A percentile compares a stretch with the other conserved stretches of the same genome.
Conservation (phyloP, 1,284 basidiomycete species). For the Termitomyces sp. region DNA sequence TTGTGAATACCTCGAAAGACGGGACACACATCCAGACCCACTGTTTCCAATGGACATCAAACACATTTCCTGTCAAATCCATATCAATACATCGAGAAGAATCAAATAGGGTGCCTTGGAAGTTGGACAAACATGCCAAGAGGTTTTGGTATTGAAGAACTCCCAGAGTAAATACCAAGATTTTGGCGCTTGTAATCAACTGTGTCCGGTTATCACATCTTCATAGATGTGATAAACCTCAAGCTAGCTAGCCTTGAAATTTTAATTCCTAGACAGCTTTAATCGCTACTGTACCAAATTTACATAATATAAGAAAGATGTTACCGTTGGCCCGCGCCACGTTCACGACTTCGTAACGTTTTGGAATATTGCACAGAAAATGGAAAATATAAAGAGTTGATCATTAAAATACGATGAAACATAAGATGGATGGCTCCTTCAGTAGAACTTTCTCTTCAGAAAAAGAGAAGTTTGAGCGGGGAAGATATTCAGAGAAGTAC, state of each 20-base stretch:
- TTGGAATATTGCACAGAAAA: no score
- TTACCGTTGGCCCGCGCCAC: no score
- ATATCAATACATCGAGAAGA: conserved; percentile 18
- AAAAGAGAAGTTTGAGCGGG: no score
- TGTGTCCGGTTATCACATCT: conserved; percentile 23
- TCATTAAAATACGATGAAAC: no score
- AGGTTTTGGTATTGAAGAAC: conserved; percentile 31
- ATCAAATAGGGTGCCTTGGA: conserved; percentile 19
- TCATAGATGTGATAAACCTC: conserved; percentile 32
- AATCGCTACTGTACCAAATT: conserved; percentile 24
- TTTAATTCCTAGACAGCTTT: conserved; percentile 32
- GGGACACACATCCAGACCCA: conserved; percentile 39
- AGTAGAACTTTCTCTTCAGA: no score
- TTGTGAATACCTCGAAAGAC: background rate
- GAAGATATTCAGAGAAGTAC: no score
- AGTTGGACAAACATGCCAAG: conserved; percentile 29
- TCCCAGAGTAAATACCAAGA: conserved; percentile 37
- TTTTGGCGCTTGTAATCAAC: conserved; percentile 18
- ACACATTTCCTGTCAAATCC: conserved; percentile 19
- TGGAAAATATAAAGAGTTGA: no score
- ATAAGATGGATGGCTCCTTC: no score
- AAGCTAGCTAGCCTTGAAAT: no score
- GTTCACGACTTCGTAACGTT: no score
- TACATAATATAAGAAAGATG: no score
- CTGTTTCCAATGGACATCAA: conserved; percentile 36